Evolutionary conservation across 306 rosid species (phyloP).

Genomic region (Vachellia collinsii): DNA sequence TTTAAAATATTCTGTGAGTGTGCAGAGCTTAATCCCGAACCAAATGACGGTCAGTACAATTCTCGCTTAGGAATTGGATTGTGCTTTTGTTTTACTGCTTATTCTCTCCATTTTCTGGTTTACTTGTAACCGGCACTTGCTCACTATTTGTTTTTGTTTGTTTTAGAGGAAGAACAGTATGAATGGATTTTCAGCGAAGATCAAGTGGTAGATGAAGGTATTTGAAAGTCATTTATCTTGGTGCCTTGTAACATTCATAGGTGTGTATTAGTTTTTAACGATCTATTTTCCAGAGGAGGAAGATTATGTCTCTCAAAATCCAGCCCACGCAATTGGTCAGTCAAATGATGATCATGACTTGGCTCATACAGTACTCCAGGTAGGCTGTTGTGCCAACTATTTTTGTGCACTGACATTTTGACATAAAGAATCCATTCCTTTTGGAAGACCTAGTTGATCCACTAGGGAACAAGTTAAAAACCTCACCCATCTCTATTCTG

Average conservation of each 20-base stretch:
- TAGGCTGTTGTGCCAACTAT: conserved; percentile 34
- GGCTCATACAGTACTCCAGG: conserved; percentile 75
- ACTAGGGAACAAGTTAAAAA: not conserved
- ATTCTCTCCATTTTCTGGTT: not conserved
- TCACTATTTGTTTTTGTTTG: not conserved
- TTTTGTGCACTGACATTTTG: not conserved
- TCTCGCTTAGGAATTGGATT: not conserved
- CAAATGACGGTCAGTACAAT: conserved; percentile 60
- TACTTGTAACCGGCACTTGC: not conserved
- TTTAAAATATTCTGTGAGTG: conserved; percentile 80
- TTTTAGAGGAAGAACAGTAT: conserved; percentile 59
- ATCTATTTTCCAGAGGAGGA: conserved; percentile 45
- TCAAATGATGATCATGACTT: conserved; percentile 82
- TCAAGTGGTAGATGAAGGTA: conserved; percentile 70
- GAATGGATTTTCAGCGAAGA: conserved; percentile 78
- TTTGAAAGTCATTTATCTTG: conserved; percentile 6
- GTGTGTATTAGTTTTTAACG: conserved; percentile 11
- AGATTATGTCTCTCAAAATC: conserved; percentile 48
- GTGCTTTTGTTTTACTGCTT: not conserved
- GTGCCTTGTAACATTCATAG: not conserved
- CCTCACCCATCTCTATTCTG: not conserved
- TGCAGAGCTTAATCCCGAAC: conserved; percentile 97
- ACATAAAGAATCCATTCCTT: not conserved
- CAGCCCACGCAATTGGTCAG: conserved; percentile 64
- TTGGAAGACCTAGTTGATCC: conserved; percentile 4